A percentile compares a stretch with the other conserved stretches of the same genome.
Evolutionary conservation across 306 rosid species (phyloP).

Genomic region (Pachyrhizus erosus): DNA sequence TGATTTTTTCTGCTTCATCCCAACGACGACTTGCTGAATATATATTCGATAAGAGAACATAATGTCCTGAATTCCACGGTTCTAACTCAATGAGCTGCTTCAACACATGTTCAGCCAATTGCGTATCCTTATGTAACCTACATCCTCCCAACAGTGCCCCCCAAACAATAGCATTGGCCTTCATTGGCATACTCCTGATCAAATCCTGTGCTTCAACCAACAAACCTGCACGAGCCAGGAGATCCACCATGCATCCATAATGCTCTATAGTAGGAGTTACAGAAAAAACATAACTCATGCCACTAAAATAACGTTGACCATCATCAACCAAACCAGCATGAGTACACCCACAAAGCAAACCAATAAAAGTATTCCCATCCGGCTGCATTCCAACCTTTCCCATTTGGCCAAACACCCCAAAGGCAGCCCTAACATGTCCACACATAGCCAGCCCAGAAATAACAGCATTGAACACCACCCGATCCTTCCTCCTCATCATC

Average conservation of each 20-base stretch:
- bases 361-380: conserved; percentile 69
- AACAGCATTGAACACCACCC: conserved; percentile 67
- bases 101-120: conserved; percentile 64
- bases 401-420: conserved; percentile 71
- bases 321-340: conserved; percentile 77
- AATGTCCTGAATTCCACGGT: conserved; percentile 83
- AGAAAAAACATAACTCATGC: conserved; percentile 55
- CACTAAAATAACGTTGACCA: conserved; percentile 63
- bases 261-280: conserved; percentile 73
- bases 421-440: conserved; percentile 66
- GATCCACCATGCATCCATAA: conserved; percentile 83
- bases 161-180: conserved; percentile 72
- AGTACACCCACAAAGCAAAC: conserved; percentile 77
- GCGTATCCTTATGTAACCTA: conserved; percentile 65
- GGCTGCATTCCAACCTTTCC: conserved; percentile 63
- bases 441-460: conserved; percentile 74
- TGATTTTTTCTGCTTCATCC: conserved; percentile 69
- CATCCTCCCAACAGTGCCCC: conserved; percentile 78
- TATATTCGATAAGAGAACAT: conserved; percentile 74
- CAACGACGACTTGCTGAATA: conserved; percentile 69
- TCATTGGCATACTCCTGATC: conserved; percentile 69
- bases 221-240: conserved; percentile 73
- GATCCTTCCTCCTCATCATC: conserved; percentile 64
- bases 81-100: conserved; percentile 73
- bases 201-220: conserved; percentile 64